These are phyloP conservation scores for Botryotinia globosa DNA, from an alignment of 2,329 filamentous ascomycete genomes.

Conservation along the genomic window DNA sequence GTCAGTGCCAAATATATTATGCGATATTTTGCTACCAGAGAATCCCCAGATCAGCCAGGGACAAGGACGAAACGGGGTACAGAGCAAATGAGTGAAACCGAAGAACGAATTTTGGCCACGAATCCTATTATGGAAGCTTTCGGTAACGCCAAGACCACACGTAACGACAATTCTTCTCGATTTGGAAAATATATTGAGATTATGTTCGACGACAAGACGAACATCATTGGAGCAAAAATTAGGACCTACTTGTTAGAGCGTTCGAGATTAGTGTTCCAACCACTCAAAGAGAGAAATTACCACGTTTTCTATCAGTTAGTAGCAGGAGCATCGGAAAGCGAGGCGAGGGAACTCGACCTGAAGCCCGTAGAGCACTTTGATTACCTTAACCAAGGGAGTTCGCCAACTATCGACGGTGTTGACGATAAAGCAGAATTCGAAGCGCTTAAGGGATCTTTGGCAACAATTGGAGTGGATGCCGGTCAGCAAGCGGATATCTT, in stretches of 20 bases:
- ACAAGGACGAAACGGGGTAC: constrained; percentile 71
- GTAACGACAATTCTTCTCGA: constrained; percentile 97
- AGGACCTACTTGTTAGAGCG: constrained; percentile 93
- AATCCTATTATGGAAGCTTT: constrained; percentile 99
- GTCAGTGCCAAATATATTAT: constrained; percentile 99
- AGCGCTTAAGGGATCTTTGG: constrained; percentile 80
- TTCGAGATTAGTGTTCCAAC: constrained; percentile 94
- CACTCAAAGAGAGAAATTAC: constrained; percentile 96
- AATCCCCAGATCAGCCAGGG: constrained; percentile 83
- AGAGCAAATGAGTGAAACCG: constrained; percentile 90
- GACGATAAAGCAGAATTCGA: constrained; percentile 94
- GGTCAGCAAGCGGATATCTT: constrained; percentile 82
- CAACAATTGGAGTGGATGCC: constrained; percentile 78
- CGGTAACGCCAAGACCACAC: constrained; percentile 98
- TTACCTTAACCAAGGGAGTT: constrained; percentile 92
- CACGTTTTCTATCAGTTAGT: constrained; percentile 99
- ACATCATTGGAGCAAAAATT: constrained; percentile 97
- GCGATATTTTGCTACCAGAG: constrained; percentile 98
- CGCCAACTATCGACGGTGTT: constrained; percentile 86
- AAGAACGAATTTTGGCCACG: constrained; percentile 96
- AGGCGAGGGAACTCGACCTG: constrained; percentile 76
- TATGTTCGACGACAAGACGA: constrained; percentile 93
- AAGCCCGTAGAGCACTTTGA: constrained; percentile 86
- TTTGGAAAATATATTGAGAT: constrained; percentile 99
- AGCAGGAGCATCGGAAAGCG: constrained; percentile 80